phyloP scores from a whole-genome alignment of 371 early-diverging fungal species.

The Blakeslea trispora region DNA sequence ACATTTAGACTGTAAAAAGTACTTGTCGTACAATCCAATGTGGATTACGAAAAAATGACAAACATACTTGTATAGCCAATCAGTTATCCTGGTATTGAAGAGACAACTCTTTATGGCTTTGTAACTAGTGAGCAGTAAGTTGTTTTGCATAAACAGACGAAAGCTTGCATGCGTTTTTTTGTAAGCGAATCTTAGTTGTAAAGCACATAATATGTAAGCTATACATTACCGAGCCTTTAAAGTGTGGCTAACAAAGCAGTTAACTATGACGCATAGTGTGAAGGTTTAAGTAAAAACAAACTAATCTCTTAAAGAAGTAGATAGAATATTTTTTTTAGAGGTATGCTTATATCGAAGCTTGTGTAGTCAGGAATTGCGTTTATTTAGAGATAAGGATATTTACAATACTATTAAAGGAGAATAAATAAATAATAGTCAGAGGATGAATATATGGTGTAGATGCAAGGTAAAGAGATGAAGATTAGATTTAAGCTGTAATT shows the following conservation, averaged over 20 bases:
- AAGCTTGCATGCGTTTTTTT: conserved; percentile 51
- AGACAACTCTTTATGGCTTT: conserved; percentile 64
- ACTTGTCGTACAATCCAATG: conserved; percentile 52
- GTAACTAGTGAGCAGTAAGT: conserved; percentile 66
- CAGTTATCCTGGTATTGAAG: conserved; percentile 43
- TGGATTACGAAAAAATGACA: conserved; percentile 52
- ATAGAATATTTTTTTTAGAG: too few species aligned
- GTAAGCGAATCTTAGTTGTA: background rate
- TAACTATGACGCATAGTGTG: too few species aligned
- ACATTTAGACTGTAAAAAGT: conserved; percentile 65
- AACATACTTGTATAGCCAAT: conserved; percentile 56
- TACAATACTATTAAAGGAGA: background rate
- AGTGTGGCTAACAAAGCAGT: conserved; percentile 53
- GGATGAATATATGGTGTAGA: background rate
- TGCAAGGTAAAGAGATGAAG: background rate
- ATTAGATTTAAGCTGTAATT: conserved; percentile 15
- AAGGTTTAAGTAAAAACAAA: too few species aligned
- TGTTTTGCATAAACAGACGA: conserved; percentile 66
- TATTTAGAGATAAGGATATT: background rate
- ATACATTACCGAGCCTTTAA: conserved; percentile 69
- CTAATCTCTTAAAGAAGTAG: conserved; percentile 4
- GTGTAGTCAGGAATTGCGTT: too few species aligned
- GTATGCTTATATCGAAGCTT: too few species aligned
- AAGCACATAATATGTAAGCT: conserved; percentile 61
- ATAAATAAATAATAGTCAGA: background rate